These are phyloP conservation scores for Phytophthora pisi DNA, from an alignment of 352 stramenopile genomes.

Conservation along the genomic window DNA sequence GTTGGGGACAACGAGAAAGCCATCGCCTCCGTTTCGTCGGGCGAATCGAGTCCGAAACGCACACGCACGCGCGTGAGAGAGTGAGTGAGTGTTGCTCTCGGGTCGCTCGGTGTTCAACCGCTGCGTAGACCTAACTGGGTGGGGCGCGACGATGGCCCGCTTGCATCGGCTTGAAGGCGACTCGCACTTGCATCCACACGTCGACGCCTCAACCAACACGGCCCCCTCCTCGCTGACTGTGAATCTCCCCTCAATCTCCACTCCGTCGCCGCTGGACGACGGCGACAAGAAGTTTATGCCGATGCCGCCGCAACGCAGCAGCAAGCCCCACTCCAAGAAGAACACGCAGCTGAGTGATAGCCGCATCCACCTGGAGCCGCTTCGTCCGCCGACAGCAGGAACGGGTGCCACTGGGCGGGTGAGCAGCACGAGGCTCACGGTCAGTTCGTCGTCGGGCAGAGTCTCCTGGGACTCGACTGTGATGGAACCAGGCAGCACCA, in stretches of 20 bases:
- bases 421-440: slow-evolving; percentile 30
- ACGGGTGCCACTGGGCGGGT: slow-evolving; percentile 5
- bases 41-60: slow-evolving; percentile 21
- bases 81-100: slow-evolving; percentile 2
- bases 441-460: slow-evolving; percentile 48
- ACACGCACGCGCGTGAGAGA: slow-evolving; percentile 8
- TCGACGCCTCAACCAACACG: slow-evolving; percentile 2
- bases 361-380: slow-evolving; percentile 67
- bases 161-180: slow-evolving; percentile 25
- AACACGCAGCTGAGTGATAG: slow-evolving; percentile 52
- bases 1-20: slow-evolving; percentile 14
- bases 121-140: slow-evolving; percentile 2
- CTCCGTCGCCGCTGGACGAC: slow-evolving; percentile 24
- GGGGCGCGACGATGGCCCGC: slow-evolving; percentile 23
- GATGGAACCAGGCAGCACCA: slow-evolving; percentile 42
- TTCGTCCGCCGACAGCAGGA: slow-evolving; percentile 49
- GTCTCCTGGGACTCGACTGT: slow-evolving; percentile 52
- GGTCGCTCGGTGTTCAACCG: slow-evolving; percentile 12
- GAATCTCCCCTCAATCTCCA: slow-evolving; percentile 61
- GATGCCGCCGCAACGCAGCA: slow-evolving; percentile 54
- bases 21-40: slow-evolving; percentile 30
- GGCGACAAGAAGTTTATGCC: slow-evolving; percentile 47
- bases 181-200: not conserved
- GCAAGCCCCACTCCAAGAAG: slow-evolving; percentile 61
- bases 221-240: slow-evolving; percentile 25